A percentile compares a stretch with the other conserved stretches of the same genome.
phyloP scores from a whole-genome alignment of 495 filamentous ascomycete species.

The Penicillium steckii region DNA sequence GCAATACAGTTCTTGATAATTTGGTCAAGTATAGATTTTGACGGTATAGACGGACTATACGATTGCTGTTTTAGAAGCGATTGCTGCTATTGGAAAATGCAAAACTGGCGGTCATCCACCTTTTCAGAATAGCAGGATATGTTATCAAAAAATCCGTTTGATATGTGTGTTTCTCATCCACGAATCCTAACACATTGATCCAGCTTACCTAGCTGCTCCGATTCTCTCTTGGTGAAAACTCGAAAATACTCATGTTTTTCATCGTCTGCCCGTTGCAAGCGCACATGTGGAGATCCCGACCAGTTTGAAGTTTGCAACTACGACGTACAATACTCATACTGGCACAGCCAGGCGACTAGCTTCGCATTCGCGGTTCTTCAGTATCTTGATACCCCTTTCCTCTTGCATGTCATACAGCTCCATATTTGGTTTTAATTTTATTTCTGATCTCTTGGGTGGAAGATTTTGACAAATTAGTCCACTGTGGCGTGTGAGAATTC shows the following conservation, averaged over 20 bases:
- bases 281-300: slow-evolving; percentile 91
- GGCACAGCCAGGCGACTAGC: slow-evolving; percentile 77
- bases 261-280: slow-evolving; percentile 93
- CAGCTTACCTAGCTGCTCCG: slow-evolving; percentile 92
- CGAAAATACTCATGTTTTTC: slow-evolving; percentile 98
- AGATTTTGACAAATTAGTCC: slow-evolving; percentile 33
- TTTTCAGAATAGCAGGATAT: slow-evolving; percentile 90
- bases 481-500: slow-evolving; percentile 9
- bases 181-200: slow-evolving; percentile 5
- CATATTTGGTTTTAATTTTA: slow-evolving; percentile 6
- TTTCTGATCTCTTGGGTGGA: slow-evolving; percentile 10
- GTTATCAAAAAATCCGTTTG: slow-evolving; percentile 2
- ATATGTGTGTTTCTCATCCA: neutral
- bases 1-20: no score
- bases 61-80: no score
- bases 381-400: slow-evolving; percentile 27
- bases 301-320: slow-evolving; percentile 92
- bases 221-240: slow-evolving; percentile 92
- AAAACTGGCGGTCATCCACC: slow-evolving; percentile 85
- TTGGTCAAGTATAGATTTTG: no score
- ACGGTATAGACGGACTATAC: no score
- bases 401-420: slow-evolving; percentile 25
- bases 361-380: slow-evolving; percentile 55
- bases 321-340: slow-evolving; percentile 88
- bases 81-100: slow-evolving; percentile 82